These are phyloP conservation scores for Populus deltoides DNA, from an alignment of 345 rosid genomes.

Conservation along the genomic window DNA sequence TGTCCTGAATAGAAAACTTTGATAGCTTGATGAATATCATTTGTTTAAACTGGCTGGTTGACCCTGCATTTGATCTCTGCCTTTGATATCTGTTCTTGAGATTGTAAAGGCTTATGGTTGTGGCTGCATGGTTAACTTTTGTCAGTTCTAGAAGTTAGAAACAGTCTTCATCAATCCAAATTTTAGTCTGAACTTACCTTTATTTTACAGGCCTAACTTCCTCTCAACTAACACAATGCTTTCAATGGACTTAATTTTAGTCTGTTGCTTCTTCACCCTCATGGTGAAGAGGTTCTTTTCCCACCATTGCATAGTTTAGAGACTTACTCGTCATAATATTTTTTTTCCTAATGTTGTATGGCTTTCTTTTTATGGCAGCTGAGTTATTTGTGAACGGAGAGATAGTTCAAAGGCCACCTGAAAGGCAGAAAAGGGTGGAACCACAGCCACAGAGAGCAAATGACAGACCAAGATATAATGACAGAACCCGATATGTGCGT, in stretches of 20 bases:
- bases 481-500: conserved; percentile 84
- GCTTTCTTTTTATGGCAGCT: conserved; percentile 46
- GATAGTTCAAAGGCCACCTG: conserved; percentile 89
- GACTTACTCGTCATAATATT: not conserved
- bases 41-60: not conserved
- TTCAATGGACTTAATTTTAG: not conserved
- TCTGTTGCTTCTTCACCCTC: not conserved
- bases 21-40: not conserved
- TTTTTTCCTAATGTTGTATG: not conserved
- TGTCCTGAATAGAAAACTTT: not conserved
- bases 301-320: not conserved
- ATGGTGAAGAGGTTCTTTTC: not conserved
- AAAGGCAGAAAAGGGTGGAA: conserved; percentile 87
- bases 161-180: not conserved
- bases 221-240: not conserved
- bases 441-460: conserved; percentile 94
- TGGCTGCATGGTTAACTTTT: no score
- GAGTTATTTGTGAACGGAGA: conserved; percentile 92
- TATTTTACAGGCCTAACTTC: not conserved
- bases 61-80: not conserved
- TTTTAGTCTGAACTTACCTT: not conserved
- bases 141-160: not conserved
- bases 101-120: no score
- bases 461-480: conserved; percentile 97
- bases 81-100: no score